A percentile compares a stretch with the other conserved stretches of the same genome.
Conservation (phyloP, 2,329 filamentous ascomycete species). For the Periglandula ipomoeae region DNA sequence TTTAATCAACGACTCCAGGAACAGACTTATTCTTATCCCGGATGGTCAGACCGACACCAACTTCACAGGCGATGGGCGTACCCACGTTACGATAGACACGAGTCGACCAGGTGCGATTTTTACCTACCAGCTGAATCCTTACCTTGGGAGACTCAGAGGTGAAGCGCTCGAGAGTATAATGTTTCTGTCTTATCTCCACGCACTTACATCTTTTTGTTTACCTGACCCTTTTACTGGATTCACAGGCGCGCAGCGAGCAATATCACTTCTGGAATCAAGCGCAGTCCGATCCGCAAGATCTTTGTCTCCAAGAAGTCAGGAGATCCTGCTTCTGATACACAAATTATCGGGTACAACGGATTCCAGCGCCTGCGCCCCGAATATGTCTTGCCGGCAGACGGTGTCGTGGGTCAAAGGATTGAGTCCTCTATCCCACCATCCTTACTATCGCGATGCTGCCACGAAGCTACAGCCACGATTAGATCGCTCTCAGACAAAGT, state of each 20-base stretch:
- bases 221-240: constrained; percentile 36
- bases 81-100: too few species aligned
- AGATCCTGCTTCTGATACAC: neutral
- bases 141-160: constrained; percentile 40
- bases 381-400: neutral
- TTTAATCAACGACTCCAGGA: constrained; percentile 17
- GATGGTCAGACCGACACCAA: too few species aligned
- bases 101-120: too few species aligned
- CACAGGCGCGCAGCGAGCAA: constrained; percentile 47
- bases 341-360: neutral
- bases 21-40: constrained; percentile 29
- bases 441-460: neutral
- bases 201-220: constrained; percentile 41
- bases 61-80: too few species aligned
- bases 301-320: neutral
- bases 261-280: constrained; percentile 38
- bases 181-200: constrained; percentile 42
- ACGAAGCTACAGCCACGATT: neutral
- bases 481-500: neutral
- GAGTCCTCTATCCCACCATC: constrained; percentile 3
- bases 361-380: too few species aligned
- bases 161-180: constrained; percentile 42
- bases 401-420: neutral
- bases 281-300: constrained; percentile 36
- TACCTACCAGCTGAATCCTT: too few species aligned